Evolutionary conservation across 176 grass and related monocot species (phyloP), one percentile per base, ranked within the genome.

Genomic region (Dendrocalamus sinicus): DNA sequence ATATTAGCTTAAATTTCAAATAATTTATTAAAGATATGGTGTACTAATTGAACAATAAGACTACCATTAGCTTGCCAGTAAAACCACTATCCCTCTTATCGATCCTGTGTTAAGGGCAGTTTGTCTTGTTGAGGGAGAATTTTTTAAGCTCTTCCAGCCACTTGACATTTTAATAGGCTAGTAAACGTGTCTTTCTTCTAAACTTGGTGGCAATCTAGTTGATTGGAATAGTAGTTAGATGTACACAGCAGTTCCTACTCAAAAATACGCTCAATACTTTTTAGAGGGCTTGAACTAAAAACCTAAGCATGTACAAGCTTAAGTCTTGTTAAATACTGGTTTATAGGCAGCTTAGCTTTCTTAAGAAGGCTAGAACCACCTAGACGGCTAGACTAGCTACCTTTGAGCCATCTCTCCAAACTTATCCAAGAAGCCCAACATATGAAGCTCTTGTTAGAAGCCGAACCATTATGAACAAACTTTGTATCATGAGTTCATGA

Each of bases 401-500:
- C 53, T 52, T 75, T 76, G 30, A 90, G 44, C 40, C 45, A 8
- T 22, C 78, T 13, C 22, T 81, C n/a, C 70, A 15, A 76, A 68
- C 73, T 73, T 78, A 43, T 78, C 16, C 45, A 86, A 78, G 39
- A 57, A 72, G 81, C 68, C 67, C 50, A 57, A 50, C 47, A 54
- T 17, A 67, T 50, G 46, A 83, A 90, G 28, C 43, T 73, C 22
- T 88, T 73, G 37, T 88, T 69, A 79, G 66, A 78, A 84, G 62
- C 26, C 20, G 41, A 81, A 76, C 63, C 62, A 82, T 64, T 45
- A 47, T 73, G 74, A 62, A 76, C 16, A 19, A 84, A 81, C 55
- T 91, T 45, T 70, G 86, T 53, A 82, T 55, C 57, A 90, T n/a
- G n/a, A n/a, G n/a, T n/a, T n/a, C n/a, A n/a, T 66, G 76, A 39